A percentile compares a stretch with the other conserved stretches of the same genome.
These are phyloP conservation scores for Porcisia deanei DNA, from an alignment of 208 protist species.

Conservation along the genomic window DNA sequence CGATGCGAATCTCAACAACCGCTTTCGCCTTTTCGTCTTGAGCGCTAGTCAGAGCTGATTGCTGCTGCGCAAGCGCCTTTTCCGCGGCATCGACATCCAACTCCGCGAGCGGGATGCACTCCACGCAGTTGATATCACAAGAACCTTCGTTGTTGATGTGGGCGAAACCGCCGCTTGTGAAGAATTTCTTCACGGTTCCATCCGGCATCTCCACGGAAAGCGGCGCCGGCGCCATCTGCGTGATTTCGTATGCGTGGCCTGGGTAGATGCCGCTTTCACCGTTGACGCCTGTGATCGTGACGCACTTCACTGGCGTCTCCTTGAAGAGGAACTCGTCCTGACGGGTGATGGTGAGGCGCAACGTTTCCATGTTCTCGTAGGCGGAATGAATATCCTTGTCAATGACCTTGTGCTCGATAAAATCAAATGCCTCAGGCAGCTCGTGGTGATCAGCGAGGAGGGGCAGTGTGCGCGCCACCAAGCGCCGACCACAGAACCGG, in stretches of 20 bases:
- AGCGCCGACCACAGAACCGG: conserved; percentile 58
- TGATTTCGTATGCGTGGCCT: conserved; percentile 90
- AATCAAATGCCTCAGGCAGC: conserved; percentile 85
- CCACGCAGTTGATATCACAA: conserved; percentile 91
- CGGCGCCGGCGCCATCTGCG: conserved; percentile 70
- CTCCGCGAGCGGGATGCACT: conserved; percentile 82
- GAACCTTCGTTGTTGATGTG: conserved; percentile 93
- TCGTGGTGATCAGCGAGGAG: conserved; percentile 49
- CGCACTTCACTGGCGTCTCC: conserved; percentile 79
- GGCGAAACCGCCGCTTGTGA: conserved; percentile 88
- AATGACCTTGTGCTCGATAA: conserved; percentile 80
- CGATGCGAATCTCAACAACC: conserved; percentile 82
- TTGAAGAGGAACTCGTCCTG: conserved; percentile 91
- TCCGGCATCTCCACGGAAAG: conserved; percentile 80
- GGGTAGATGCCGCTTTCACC: conserved; percentile 88
- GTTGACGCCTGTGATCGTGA: conserved; percentile 76
- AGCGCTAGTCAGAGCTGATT: conserved; percentile 49
- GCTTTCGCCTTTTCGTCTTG: conserved; percentile 86
- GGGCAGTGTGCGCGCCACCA: conserved; percentile 62
- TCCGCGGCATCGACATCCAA: conserved; percentile 80
- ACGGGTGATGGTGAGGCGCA: conserved; percentile 86
- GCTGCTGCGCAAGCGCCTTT: conserved; percentile 79
- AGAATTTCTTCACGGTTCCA: conserved; percentile 78
- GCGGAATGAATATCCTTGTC: conserved; percentile 85
- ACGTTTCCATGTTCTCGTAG: conserved; percentile 83